Evolutionary conservation across 306 rosid species (phyloP).

Genomic region (Abrus pulchellus): DNA sequence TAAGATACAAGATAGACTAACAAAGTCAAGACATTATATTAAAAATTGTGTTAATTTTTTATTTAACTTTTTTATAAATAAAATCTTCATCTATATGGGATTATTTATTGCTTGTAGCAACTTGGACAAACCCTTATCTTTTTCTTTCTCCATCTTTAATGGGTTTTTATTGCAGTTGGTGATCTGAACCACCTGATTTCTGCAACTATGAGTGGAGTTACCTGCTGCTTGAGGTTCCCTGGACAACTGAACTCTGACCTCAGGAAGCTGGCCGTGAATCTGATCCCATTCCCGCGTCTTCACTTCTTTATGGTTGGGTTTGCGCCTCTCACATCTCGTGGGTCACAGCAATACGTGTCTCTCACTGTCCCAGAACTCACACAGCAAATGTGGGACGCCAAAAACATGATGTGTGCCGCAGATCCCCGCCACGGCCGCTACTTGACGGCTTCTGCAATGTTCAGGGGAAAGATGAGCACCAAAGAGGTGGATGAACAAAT

Average conservation of each 20-base stretch:
- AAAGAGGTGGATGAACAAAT: conserved; percentile 92
- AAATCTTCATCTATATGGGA: too few species aligned
- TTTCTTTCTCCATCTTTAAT: not conserved
- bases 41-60: too few species aligned
- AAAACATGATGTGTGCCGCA: conserved; percentile 95
- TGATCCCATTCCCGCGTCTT: conserved; percentile 93
- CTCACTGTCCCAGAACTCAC: conserved; percentile 93
- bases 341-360: conserved; percentile 88
- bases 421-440: conserved; percentile 92
- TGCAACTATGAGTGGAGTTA: conserved; percentile 95
- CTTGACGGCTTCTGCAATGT: conserved; percentile 89
- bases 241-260: conserved; percentile 90
- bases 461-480: conserved; percentile 94
- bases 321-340: conserved; percentile 91
- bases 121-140: too few species aligned
- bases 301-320: conserved; percentile 96
- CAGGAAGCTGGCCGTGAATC: conserved; percentile 85
- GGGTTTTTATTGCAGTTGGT: conserved; percentile 65
- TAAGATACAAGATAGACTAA: too few species aligned
- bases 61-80: too few species aligned
- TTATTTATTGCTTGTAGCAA: too few species aligned
- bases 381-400: conserved; percentile 96
- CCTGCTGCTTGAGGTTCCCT: conserved; percentile 93
- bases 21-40: too few species aligned
- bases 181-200: conserved; percentile 93